phyloP scores from a whole-genome alignment of 2,329 filamentous ascomycete genomes.

The Aspergillus fructus region DNA sequence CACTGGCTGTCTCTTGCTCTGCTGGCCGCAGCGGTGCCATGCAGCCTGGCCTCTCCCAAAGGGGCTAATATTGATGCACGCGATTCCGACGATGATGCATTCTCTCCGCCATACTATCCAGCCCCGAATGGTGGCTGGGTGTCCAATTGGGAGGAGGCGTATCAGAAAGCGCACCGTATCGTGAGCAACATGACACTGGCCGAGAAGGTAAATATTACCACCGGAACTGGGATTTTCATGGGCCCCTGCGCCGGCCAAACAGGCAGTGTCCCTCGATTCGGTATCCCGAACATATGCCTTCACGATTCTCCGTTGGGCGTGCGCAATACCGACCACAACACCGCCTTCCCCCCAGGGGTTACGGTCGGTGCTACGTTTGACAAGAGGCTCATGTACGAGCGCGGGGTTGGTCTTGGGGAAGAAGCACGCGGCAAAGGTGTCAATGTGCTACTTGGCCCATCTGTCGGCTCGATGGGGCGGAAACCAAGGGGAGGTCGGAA shows the following conservation, averaged over 20 bases:
- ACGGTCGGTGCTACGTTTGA: constrained; percentile 73
- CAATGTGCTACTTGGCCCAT: constrained; percentile 69
- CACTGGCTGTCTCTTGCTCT: constrained; percentile 2
- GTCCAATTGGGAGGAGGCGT: constrained; percentile 67
- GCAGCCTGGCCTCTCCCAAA: constrained; percentile 6
- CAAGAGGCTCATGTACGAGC: constrained; percentile 68
- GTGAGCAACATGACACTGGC: constrained; percentile 76
- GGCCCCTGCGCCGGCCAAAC: constrained; percentile 75
- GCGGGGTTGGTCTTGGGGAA: constrained; percentile 66
- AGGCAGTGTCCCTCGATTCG: constrained; percentile 67
- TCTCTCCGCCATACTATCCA: constrained; percentile 65
- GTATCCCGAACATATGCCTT: constrained; percentile 70
- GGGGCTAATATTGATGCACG: constrained; percentile 17
- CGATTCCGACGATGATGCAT: constrained; percentile 22
- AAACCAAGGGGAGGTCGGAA: constrained; percentile 71
- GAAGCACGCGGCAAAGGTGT: constrained; percentile 73
- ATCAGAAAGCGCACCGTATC: constrained; percentile 65
- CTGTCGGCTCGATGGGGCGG: constrained; percentile 68
- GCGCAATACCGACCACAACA: constrained; percentile 70
- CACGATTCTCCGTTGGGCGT: constrained; percentile 72
- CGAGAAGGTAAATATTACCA: constrained; percentile 76
- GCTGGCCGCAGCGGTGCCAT: constrained; percentile 4
- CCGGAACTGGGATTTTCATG: constrained; percentile 71
- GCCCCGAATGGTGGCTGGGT: constrained; percentile 71
- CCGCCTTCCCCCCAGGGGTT: constrained; percentile 77